phyloP scores from a whole-genome alignment of 2,329 filamentous ascomycete species.

The Diplodia corticola region DNA sequence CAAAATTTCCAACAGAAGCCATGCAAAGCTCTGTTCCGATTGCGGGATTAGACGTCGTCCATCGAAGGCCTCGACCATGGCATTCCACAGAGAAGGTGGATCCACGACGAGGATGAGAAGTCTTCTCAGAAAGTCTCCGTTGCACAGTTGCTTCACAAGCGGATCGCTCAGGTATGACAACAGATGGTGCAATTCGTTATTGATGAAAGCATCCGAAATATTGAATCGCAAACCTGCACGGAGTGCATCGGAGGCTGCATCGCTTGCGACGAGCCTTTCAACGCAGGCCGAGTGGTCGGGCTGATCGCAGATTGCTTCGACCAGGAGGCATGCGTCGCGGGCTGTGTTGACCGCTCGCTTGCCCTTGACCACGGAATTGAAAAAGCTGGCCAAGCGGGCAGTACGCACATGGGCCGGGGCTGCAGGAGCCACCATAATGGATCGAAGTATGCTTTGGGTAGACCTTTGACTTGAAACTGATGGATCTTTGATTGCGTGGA shows the following conservation, averaged over 20 bases:
- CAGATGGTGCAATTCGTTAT: slow-evolving; percentile 36
- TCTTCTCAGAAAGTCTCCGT: slow-evolving; percentile 52
- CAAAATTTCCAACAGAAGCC: slow-evolving; percentile 50
- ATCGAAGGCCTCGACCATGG: slow-evolving; percentile 40
- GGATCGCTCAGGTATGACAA: slow-evolving; percentile 45
- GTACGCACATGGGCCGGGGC: slow-evolving; percentile 27
- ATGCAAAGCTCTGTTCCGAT: slow-evolving; percentile 38
- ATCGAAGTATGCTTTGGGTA: background rate
- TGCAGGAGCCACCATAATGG: background rate
- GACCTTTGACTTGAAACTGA: no score
- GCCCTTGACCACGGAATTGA: slow-evolving; percentile 43
- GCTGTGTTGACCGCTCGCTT: slow-evolving; percentile 41
- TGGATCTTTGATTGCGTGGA: no score
- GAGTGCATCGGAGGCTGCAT: slow-evolving; percentile 36
- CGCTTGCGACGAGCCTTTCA: slow-evolving; percentile 34
- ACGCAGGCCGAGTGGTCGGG: slow-evolving; percentile 44
- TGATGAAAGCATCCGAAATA: slow-evolving; percentile 47
- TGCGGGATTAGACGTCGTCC: slow-evolving; percentile 29
- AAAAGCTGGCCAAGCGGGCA: slow-evolving; percentile 41
- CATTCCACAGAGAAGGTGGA: slow-evolving; percentile 58
- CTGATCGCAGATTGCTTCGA: slow-evolving; percentile 52
- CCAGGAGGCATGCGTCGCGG: slow-evolving; percentile 46
- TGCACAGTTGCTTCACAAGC: slow-evolving; percentile 50
- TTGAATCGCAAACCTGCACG: slow-evolving; percentile 48
- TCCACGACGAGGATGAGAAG: slow-evolving; percentile 51